Conservation (phyloP, 2,329 filamentous ascomycete genomes). For the Calycina herbarum region DNA sequence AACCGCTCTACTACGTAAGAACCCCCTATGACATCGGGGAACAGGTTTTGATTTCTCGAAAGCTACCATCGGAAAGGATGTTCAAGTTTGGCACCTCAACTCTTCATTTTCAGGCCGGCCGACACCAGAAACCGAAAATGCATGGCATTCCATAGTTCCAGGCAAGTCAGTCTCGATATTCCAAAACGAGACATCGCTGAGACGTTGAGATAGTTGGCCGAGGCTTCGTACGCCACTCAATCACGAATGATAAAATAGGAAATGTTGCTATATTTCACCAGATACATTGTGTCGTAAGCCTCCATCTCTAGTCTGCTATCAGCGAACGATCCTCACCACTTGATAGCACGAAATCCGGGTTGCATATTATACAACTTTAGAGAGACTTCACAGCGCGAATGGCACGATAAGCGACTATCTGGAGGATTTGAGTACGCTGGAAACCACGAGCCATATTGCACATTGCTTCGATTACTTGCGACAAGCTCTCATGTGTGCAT, state of each 20-base stretch:
- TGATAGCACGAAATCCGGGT: conserved; percentile 9
- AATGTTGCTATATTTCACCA: conserved; percentile 8
- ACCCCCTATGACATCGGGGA: neutral
- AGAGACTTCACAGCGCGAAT: neutral
- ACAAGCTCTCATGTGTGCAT: conserved; percentile 8
- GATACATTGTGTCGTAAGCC: conserved; percentile 6
- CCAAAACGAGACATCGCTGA: neutral
- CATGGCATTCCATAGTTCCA: conserved; percentile 7
- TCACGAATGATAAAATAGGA: conserved; percentile 1
- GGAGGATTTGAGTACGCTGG: neutral
- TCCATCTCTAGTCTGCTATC: neutral
- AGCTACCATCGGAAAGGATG: conserved; percentile 4
- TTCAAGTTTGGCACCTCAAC: conserved; percentile 5
- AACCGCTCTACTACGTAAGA: neutral
- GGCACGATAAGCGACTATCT: neutral
- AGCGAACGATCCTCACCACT: neutral
- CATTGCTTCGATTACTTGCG: conserved; percentile 9
- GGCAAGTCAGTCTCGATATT: neutral
- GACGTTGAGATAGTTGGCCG: conserved; percentile 1
- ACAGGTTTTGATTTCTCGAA: neutral
- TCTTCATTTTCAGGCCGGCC: conserved; percentile 2
- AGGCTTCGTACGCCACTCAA: conserved; percentile 1
- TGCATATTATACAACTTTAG: conserved; percentile 6
- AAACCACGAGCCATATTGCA: conserved; percentile 6
- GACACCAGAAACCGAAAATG: conserved; percentile 1